These are phyloP conservation scores for Ogataea ganodermae DNA, from an alignment of 805 yeast genomes.

Conservation along the genomic window DNA sequence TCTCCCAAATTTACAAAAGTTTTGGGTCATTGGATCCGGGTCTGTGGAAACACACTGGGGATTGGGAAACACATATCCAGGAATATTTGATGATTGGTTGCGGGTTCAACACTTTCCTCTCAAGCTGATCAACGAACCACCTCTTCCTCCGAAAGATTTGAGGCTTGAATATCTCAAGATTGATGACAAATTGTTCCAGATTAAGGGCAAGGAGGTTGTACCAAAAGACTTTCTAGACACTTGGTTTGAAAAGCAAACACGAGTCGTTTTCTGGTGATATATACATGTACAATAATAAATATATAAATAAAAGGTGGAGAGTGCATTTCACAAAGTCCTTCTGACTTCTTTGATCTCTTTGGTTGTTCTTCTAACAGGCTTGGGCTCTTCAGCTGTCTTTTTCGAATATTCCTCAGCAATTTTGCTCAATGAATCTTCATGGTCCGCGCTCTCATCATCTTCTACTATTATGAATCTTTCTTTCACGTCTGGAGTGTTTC, in stretches of 20 bases:
- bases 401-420: constrained; percentile 5
- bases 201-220: constrained; percentile 27
- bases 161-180: constrained; percentile 46
- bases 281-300: constrained; percentile 8
- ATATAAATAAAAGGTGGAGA: constrained; percentile 1
- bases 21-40: constrained; percentile 51
- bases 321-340: constrained; percentile 9
- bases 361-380: neutral
- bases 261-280: constrained; percentile 15
- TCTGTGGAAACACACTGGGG: constrained; percentile 61
- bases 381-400: neutral
- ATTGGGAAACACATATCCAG: constrained; percentile 52
- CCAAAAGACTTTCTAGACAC: constrained; percentile 50
- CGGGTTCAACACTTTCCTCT: constrained; percentile 56
- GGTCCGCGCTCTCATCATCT: constrained; percentile 22
- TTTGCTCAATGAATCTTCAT: constrained; percentile 5
- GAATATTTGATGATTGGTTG: constrained; percentile 58
- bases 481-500: constrained; percentile 9
- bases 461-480: constrained; percentile 30
- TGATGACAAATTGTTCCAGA: constrained; percentile 51
- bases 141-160: constrained; percentile 10
- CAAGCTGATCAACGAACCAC: constrained; percentile 32
- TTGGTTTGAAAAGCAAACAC: constrained; percentile 44
- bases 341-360: constrained; percentile 13
- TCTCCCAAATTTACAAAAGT: constrained; percentile 33